These are phyloP conservation scores for Ulmus americana DNA, from an alignment of 331 rosid genomes.

Conservation along the genomic window DNA sequence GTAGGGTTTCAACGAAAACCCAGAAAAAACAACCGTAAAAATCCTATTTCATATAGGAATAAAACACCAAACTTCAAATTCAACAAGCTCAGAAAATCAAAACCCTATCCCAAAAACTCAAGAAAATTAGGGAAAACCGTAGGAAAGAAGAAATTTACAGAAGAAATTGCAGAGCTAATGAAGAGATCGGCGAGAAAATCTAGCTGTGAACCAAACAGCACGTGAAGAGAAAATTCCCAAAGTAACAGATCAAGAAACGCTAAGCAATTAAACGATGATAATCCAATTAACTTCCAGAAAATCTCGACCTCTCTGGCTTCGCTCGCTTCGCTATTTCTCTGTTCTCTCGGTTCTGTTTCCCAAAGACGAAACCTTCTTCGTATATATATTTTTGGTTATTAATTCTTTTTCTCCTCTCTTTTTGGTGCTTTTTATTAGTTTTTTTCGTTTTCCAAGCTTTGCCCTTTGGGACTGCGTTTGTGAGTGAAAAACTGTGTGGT, in stretches of 20 bases:
- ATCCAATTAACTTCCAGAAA: constrained; percentile 15
- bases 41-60: constrained; percentile 10
- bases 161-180: constrained; percentile 22
- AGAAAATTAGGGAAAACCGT: neutral
- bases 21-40: neutral
- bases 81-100: constrained; percentile 4
- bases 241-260: constrained; percentile 43
- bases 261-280: constrained; percentile 6
- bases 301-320: neutral
- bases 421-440: neutral
- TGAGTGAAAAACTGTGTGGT: neutral
- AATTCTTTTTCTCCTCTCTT: neutral
- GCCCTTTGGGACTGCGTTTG: constrained; percentile 17
- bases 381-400: neutral
- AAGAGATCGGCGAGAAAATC: constrained; percentile 52
- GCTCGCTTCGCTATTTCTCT: constrained; percentile 27
- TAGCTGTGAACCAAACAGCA: constrained; percentile 29
- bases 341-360: constrained; percentile 37
- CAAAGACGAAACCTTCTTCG: constrained; percentile 38
- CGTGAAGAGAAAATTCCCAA: constrained; percentile 13
- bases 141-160: constrained; percentile 31
- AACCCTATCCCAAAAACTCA: neutral
- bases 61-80: neutral
- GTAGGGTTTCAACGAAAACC: constrained; percentile 26
- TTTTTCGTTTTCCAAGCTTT: constrained; percentile 3